Evolutionary conservation across 1,284 basidiomycete genomes (phyloP), one percentile per base, ranked within the genome.

Genomic region (Moesziomyces sp.): DNA sequence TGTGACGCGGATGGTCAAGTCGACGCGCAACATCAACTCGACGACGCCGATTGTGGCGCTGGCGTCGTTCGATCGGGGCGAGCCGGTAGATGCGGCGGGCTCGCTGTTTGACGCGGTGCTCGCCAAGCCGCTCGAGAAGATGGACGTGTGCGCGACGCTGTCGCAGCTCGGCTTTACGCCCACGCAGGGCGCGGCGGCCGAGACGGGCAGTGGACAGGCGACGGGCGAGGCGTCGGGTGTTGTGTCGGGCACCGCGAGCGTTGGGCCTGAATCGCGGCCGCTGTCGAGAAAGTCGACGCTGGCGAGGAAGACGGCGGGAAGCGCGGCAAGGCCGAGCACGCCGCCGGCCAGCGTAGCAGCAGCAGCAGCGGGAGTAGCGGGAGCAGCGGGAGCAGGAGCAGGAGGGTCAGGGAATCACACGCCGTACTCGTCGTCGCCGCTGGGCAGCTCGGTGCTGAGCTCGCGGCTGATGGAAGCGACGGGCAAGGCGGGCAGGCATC

Each of bases 1-100:
- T 74, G 94, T 93, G 45, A 93, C 94, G 26, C 88, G 92, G 69
- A 95, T 95, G 86, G 93, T 97, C 87, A 94, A 93, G 87, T 93
- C 90, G 79, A 95, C 93, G n/a, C 92, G 92, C 82, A 93, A 93
- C 86, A 92, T 90, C 87, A 96, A 96, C 80, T 89, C 90, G 47
- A 89, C 87, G 72, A 93, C 91, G 61, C 96, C 90, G n/a, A 94
- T 98, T 65, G 91, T 97, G 56, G 93, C 95, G 56, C 90, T 97
- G 23, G 84, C 85, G 24, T 85, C 84, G 10, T 85, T 83, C 53
- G 73, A 82, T 35, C 63, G 69, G 26, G 78, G 71, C 23, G 74
- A 76, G 24, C 77, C 66, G 18, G 46, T 80, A 34, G 77, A 80
- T 38, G 74, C 69, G 21, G 51, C 77, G 11, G 75, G 77, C 10